These are phyloP conservation scores for Zygnema cylindricum DNA, from an alignment of 139 green algal species.

Conservation along the genomic window DNA sequence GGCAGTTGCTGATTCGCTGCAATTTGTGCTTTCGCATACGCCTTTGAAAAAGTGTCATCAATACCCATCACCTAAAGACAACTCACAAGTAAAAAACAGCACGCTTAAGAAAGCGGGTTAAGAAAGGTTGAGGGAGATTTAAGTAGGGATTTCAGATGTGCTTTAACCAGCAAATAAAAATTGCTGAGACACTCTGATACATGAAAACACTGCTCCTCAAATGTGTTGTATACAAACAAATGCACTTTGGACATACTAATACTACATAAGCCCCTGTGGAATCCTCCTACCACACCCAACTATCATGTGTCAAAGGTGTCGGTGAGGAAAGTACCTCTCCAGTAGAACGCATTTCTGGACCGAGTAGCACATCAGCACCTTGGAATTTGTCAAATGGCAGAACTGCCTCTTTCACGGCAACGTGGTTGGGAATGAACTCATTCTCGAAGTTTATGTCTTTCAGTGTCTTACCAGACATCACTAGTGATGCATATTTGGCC, in stretches of 20 bases:
- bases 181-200: no score
- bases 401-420: conserved; percentile 98
- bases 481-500: conserved; percentile 92
- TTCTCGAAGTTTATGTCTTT: conserved; percentile 85
- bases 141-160: no score
- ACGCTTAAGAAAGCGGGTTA: no score
- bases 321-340: conserved; percentile 79
- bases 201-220: no score
- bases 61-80: conserved; percentile 64
- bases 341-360: conserved; percentile 97
- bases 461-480: conserved; percentile 91
- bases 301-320: no score
- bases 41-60: conserved; percentile 76
- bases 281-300: no score
- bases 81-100: no score
- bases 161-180: no score
- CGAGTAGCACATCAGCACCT: conserved; percentile 94
- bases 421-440: conserved; percentile 85
- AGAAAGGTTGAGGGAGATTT: no score
- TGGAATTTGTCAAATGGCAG: conserved; percentile 99
- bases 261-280: no score
- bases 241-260: no score
- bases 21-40: conserved; percentile 97
- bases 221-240: no score
- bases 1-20: conserved; percentile 88